Base-by-base conservation (phyloP, 2,329 filamentous ascomycete genomes). In the Colletotrichum noveboracense region DNA sequence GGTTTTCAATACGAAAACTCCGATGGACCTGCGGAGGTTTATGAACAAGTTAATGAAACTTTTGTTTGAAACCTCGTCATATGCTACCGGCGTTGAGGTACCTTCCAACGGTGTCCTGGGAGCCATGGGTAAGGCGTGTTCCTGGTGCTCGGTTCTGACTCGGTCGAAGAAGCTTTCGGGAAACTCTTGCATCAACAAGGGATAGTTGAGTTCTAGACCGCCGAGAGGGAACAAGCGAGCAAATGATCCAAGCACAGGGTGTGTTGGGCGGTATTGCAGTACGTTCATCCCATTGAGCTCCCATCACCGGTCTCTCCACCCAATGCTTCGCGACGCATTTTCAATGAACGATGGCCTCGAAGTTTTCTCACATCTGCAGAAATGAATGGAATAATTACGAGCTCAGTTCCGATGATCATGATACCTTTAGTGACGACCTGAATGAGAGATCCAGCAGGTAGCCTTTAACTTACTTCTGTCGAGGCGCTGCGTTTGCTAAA, bases 281-380 rank as follows among this genome's bases (percentile, higher is more conserved):
- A n/a, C 8, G 38, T 43, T 43, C 38, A 43, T 43, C 18, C 18
- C 38, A n/a, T 43, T n/a, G 18, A 43, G 38, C 18, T 43, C 38
- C 38, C 18, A 43, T n/a, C 9, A 43, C 38, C 9, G 0, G 18
- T n/a, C 18, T 43, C 38, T n/a, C 18, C 38, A 43, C 8, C 38
- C 5, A 0, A 6, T 43, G 18, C 9, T 43, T n/a, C 38, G 9
- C 38, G 5, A 43, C 38, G 38, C 0, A 0, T n/a, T 43, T 43
- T n/a, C 18, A 43, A 12, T n/a, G 18, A 43, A 43, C 38, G 18
- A 43, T 43, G 38, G 18, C 6, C 18, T 43, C 38, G 0, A 43
- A 43, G 3, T 43, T 43, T 1, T n/a, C 38, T 43, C 18, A 12
- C 0, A 43, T 43, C 38, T 43, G 3, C 38, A 43, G 38, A 0